Evolutionary conservation across 768 basidiomycete genomes (phyloP).

Genomic region (Auricularia sp.): DNA sequence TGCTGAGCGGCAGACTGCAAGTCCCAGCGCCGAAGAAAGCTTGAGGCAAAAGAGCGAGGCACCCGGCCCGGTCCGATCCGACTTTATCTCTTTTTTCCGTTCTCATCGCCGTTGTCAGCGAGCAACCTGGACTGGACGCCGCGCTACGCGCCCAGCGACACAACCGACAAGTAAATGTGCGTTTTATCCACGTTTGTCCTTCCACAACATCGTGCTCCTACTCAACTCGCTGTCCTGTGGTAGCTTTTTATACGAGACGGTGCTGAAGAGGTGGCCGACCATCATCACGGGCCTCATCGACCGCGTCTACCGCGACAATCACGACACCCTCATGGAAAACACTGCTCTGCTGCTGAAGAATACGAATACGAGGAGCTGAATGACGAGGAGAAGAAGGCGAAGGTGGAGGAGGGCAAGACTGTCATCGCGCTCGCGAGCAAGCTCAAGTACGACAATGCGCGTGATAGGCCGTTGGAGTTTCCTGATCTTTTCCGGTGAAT

Average conservation of each 20-base stretch:
- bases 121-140: not conserved
- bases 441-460: slow-evolving; percentile 83
- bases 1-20: too few relatives aligned
- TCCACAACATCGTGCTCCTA: not conserved
- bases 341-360: too few relatives aligned
- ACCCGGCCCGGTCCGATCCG: too few relatives aligned
- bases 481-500: too few relatives aligned
- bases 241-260: slow-evolving; percentile 38
- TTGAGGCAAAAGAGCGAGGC: too few relatives aligned
- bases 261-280: slow-evolving; percentile 53
- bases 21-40: too few relatives aligned
- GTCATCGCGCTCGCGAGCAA: slow-evolving; percentile 66
- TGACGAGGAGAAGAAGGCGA: slow-evolving; percentile 21
- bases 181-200: too few relatives aligned
- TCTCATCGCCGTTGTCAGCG: too few relatives aligned
- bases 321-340: slow-evolving; percentile 29
- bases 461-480: slow-evolving; percentile 60
- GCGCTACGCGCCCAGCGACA: slow-evolving; percentile 63
- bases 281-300: slow-evolving; percentile 79
- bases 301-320: slow-evolving; percentile 58
- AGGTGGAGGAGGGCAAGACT: slow-evolving; percentile 58
- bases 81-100: too few relatives aligned
- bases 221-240: not conserved
- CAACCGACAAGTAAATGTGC: slow-evolving; percentile 54
- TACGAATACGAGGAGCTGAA: slow-evolving; percentile 13